Conservation (phyloP, 345 rosid species). For the Citrus hindsii region DNA sequence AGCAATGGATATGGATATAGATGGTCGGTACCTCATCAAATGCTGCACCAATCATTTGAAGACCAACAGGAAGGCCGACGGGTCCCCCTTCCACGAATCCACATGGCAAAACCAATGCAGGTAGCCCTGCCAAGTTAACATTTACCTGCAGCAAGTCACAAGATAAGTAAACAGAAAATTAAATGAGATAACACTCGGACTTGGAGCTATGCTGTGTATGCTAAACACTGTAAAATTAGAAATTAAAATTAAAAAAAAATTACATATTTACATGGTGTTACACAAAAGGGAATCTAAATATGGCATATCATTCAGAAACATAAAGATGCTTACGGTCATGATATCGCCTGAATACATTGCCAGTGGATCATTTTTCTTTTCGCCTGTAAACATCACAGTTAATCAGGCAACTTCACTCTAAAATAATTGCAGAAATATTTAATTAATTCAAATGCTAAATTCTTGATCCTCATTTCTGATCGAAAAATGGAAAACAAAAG, state of each 20-base stretch:
- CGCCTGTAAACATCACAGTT: conserved; percentile 41
- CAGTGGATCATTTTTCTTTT: conserved; percentile 87
- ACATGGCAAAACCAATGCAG: conserved; percentile 90
- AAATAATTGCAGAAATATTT: background rate
- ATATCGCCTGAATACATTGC: conserved; percentile 96
- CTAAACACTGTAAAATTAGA: background rate
- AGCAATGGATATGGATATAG: background rate
- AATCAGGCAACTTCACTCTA: background rate
- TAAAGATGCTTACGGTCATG: conserved; percentile 63
- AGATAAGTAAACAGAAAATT: background rate
- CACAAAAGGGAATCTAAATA: background rate
- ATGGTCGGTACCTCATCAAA: conserved; percentile 67
- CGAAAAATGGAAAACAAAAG: background rate
- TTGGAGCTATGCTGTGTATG: background rate
- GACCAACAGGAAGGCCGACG: conserved; percentile 80
- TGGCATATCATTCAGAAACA: background rate
- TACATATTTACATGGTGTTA: background rate
- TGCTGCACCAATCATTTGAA: conserved; percentile 90
- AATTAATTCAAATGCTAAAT: background rate
- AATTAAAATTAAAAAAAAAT: background rate
- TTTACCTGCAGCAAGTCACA: conserved; percentile 58
- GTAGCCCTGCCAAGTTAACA: conserved; percentile 87
- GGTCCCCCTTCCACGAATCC: conserved; percentile 81
- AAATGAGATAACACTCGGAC: background rate
- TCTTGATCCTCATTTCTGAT: background rate